Base-by-base conservation (phyloP, 2,329 filamentous ascomycete genomes). In the Hirsutella rhossiliensis region DNA sequence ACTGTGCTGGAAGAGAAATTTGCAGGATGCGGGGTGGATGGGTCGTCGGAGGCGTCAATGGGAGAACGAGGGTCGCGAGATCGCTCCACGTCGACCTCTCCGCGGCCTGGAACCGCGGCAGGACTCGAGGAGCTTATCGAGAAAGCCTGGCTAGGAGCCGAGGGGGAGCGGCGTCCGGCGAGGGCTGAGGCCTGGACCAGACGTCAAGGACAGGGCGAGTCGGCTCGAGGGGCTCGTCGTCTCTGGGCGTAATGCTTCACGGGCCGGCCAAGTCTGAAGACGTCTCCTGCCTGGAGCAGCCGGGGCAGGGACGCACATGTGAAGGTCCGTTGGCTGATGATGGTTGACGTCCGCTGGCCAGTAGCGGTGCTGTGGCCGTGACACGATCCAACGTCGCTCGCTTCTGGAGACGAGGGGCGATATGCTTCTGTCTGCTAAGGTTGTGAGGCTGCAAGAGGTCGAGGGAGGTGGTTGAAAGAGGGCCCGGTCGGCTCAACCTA, bases 11-110 rank as follows among this genome's bases (percentile, higher is more conserved):
- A 59, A 63, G 73, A 58, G 62, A 63, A 62, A 58, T 66, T 61
- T 55, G 69, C 63, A 63, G 66, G 62, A 53, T 66, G 73, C 71
- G 75, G 71, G 61, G 67, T 71, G 67, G 73, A 64, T 72, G 76
- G 75, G 71, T 73, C 65, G 79, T 80, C 81, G 77, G 82, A 67
- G 70, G 73, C 52, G 54, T 56, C 50, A 45, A 55, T 52, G 57
- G 57, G 54, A 53, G 56, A 59, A 53, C 52, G 56, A 51, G 61
- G 48, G 53, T 55, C 52, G 52, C 55, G 59, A 53, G 58, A 54
- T 56, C 53, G 56, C 56, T 67, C 64, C 64, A 67, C 62, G 54
- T 62, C 64, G 63, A 55, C 58, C 58, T 61, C 54, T 61, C 56
- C 62, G 64, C 64, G 63, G 63, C 52, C 52, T 49, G 48, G 51